Base-by-base conservation (phyloP, 495 filamentous ascomycete species). In the Staphylotrichum tortipilum region DNA sequence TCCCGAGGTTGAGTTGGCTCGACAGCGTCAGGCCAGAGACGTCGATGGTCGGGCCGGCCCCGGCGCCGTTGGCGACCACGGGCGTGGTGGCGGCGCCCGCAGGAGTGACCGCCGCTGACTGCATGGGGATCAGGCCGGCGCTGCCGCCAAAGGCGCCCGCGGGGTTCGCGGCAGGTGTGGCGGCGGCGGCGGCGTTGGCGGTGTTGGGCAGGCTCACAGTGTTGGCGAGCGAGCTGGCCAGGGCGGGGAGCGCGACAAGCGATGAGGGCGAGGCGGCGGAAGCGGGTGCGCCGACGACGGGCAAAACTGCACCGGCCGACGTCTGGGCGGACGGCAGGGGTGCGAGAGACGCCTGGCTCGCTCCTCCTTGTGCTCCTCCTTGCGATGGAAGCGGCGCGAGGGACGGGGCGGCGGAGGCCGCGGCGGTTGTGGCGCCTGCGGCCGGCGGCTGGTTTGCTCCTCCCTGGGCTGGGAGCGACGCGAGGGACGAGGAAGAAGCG, bases 1-100 rank as follows among this genome's bases (percentile, higher is more conserved):
- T 66, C 23, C 66, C 66, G 24, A 69, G 44, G 15, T 64, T 59
- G 14, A 69, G 43, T 44, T 60, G 47, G 50, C 64, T 67, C 34
- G 56, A 58, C 30, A 69, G 43, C n/a, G 41, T 63, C 55, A 69
- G 31, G 3, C 59, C 58, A n/a, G 58, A 60, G 1, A 67, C 49
- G 33, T 67, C 57, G 15, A 67, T 64, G 44, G 44, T 52, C 41
- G 46, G 49, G 7, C 33, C 39, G 10, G 36, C 43, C 0, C 18
- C 44, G 21, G 58, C 57, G 9, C 55, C 57, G 19, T 59, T 55
- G 14, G 60, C 60, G 1, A 62, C 55, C 1, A 35, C 58, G 0
- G 58, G 60, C 8, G 62, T 53, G 0, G 50, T 44, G 35, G 33
- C 33, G 6, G 36, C 26, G 11, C 12, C 37, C 33, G 18, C 31